Evolutionary conservation across 2,329 filamentous ascomycete species (phyloP), one percentile per base, ranked within the genome.

Genomic region (Calonectria hongkongensis): DNA sequence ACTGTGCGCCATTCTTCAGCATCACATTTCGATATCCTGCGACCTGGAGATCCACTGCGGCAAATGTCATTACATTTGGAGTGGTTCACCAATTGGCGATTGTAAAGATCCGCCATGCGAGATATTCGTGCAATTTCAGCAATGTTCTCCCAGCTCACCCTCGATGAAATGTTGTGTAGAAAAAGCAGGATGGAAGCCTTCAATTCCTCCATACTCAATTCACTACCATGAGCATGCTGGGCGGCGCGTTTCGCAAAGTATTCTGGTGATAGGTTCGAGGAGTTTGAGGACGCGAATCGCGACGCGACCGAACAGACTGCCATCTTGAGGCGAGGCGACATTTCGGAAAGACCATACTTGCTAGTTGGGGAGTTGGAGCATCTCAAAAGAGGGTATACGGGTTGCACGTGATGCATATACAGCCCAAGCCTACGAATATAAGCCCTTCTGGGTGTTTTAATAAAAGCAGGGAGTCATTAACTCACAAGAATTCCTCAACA

Each of bases 281-380:
- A 58, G 2, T 36, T 41, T 36, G 54, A 39, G 0, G 54, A 58
- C 10, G 54, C 33, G 12, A 58, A 58, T 15, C 21, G 30, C 13
- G 54, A 58, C 16, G 54, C 54, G 12, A 58, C 33, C 1, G 54
- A 33, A n/a, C 33, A 58, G 13, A 58, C 39, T 8, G 54, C 54
- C 54, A 58, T 58, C 18, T 41, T 58, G n/a, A 58, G 36, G 3
- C 54, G 54, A 41, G n/a, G 54, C 7, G 54, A 58, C 54, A 58
- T 58, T 41, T 58, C 36, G 18, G 54, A 39, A 8, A 39, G 13
- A 2, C 54, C 54, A 25, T 58, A 58, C 3, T 58, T 41, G 54
- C 54, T 58, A 2, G 7, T 36, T 18, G 18, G 21, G 2, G 54
- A 58, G 12, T 13, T 16, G 2, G 54, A 58, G 21, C 21, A 58